A percentile compares a stretch with the other conserved stretches of the same genome.
Evolutionary conservation across 176 grass and related monocot genomes (phyloP).

Genomic region (Cenchrus americanus): DNA sequence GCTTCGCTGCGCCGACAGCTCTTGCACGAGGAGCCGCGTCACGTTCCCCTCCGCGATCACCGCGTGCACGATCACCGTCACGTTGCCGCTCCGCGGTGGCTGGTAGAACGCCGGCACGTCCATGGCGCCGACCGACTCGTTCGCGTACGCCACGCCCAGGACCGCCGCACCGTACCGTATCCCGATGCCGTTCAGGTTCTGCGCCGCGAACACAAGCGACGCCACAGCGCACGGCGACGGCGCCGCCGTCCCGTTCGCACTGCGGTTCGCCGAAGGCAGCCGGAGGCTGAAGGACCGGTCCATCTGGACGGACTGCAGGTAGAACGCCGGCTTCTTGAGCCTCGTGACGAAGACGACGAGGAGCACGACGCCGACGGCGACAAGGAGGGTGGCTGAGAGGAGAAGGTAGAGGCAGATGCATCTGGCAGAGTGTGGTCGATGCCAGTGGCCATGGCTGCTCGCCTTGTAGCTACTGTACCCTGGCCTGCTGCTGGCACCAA

Average conservation of each 20-base stretch:
- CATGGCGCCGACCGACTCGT: constrained; percentile 61
- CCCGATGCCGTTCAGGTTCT: constrained; percentile 79
- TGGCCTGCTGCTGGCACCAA: not conserved
- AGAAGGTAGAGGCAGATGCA: constrained; percentile 56
- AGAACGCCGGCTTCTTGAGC: constrained; percentile 79
- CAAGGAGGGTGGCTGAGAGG: constrained; percentile 48
- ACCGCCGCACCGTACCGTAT: constrained; percentile 67
- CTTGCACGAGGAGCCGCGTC: constrained; percentile 49
- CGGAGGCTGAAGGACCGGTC: constrained; percentile 57
- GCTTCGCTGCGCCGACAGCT: constrained; percentile 46
- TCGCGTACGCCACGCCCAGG: constrained; percentile 64
- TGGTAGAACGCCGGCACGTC: constrained; percentile 86
- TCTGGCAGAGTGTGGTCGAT: constrained; percentile 18
- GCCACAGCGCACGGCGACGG: constrained; percentile 53
- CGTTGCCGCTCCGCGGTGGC: constrained; percentile 62
- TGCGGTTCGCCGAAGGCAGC: constrained; percentile 26
- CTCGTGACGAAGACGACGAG: constrained; percentile 60
- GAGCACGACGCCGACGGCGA: constrained; percentile 47
- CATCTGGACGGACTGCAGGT: constrained; percentile 69
- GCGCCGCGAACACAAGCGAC: constrained; percentile 62
- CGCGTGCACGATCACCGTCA: constrained; percentile 72
- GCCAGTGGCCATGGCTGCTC: constrained; percentile 37
- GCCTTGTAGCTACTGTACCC: constrained; percentile 19
- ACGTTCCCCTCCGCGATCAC: constrained; percentile 56
- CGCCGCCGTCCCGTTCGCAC: constrained; percentile 36